These are phyloP conservation scores for Apiospora rasikravindrae DNA, from an alignment of 2,329 filamentous ascomycete species.

Conservation along the genomic window DNA sequence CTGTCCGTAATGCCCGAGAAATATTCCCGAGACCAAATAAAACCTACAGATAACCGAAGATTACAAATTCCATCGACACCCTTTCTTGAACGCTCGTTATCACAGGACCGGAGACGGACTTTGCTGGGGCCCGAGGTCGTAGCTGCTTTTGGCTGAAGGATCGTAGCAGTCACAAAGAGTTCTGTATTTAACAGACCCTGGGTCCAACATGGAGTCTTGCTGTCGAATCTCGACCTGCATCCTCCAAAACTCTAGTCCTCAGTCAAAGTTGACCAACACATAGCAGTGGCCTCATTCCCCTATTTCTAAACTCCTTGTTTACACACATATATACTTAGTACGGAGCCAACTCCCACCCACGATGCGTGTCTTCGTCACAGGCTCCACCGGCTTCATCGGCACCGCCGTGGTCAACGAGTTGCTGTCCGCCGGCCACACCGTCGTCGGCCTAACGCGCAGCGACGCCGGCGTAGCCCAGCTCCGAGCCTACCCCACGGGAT, in stretches of 20 bases:
- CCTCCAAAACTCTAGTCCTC: too few species aligned
- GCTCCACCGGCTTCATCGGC: conserved; percentile 8
- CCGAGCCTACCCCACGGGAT: not conserved
- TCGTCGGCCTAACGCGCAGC: not conserved
- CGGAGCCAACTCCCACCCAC: not conserved
- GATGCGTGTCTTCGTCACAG: conserved; percentile 4
- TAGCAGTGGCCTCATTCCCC: too few species aligned
- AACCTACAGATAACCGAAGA: not conserved
- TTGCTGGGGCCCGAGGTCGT: not conserved
- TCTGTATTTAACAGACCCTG: not conserved
- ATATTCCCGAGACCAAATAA: not conserved
- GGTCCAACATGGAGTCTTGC: not conserved
- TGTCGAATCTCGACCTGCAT: not conserved
- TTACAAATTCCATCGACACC: not conserved
- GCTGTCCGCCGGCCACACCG: not conserved
- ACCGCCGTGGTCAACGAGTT: conserved; percentile 4
- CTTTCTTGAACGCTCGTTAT: not conserved
- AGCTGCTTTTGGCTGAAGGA: not conserved
- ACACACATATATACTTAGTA: not conserved
- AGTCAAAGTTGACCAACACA: too few species aligned
- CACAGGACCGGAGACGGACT: not conserved
- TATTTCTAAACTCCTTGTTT: not conserved
- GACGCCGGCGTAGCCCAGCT: not conserved
- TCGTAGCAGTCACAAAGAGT: not conserved
- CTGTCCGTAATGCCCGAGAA: not conserved